Conservation (phyloP, 2,329 filamentous ascomycete genomes). For the Zasmidium cellare region DNA sequence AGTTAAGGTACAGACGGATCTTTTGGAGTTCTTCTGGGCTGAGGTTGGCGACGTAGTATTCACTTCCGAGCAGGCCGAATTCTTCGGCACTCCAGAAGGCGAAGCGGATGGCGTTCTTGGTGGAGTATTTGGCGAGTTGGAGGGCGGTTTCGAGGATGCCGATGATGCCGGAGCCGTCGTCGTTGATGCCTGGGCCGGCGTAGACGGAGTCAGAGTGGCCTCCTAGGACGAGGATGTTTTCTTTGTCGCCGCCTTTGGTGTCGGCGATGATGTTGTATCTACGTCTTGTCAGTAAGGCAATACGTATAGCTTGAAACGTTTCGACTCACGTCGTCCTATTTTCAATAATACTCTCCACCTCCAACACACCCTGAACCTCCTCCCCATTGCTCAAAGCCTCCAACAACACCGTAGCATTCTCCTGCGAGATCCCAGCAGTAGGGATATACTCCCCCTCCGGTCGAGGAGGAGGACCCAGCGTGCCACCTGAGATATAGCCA, state of each 20-base stretch:
- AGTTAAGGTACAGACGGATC: constrained; percentile 68
- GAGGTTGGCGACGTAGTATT: constrained; percentile 51
- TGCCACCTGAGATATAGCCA: constrained; percentile 55
- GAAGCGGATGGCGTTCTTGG: constrained; percentile 70
- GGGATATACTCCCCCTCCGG: constrained; percentile 60
- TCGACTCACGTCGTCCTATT: constrained; percentile 46
- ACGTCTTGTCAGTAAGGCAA: background rate
- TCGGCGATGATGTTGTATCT: constrained; percentile 62
- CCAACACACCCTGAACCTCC: constrained; percentile 39
- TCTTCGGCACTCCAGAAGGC: constrained; percentile 66
- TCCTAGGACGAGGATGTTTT: constrained; percentile 60
- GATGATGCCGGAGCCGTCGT: constrained; percentile 70
- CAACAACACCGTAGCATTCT: constrained; percentile 59
- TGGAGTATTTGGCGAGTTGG: constrained; percentile 67
- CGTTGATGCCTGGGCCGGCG: constrained; percentile 71
- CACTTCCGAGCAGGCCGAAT: constrained; percentile 62
- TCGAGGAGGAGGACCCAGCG: constrained; percentile 64
- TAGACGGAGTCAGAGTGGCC: constrained; percentile 63
- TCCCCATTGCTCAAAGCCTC: constrained; percentile 51
- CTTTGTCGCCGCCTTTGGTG: constrained; percentile 57
- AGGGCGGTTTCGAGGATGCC: constrained; percentile 60
- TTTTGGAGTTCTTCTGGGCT: constrained; percentile 54
- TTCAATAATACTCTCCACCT: constrained; percentile 47
- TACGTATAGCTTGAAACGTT: background rate
- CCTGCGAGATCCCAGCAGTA: constrained; percentile 65